Conservation (phyloP, 768 basidiomycete species). For the Suillus tomentosus region DNA sequence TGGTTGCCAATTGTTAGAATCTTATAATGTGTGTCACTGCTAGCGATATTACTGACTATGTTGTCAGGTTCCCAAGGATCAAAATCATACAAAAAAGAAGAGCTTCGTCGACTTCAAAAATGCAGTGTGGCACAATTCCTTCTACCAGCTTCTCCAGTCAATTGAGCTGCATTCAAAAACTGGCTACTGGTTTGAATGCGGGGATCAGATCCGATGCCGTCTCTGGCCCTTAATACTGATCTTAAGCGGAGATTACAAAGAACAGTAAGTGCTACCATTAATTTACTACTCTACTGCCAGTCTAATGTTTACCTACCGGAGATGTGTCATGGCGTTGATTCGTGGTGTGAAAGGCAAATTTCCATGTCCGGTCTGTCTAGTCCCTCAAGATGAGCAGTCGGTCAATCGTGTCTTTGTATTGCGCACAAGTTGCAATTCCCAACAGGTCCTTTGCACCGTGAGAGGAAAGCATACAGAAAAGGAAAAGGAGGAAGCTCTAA, state of each 20-base stretch:
- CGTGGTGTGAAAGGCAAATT: slow-evolving; percentile 26
- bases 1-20: too few species aligned
- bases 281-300: neutral
- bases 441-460: slow-evolving; percentile 13
- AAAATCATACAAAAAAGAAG: slow-evolving; percentile 9
- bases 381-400: slow-evolving; percentile 28
- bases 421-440: slow-evolving; percentile 21
- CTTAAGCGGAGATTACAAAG: slow-evolving; percentile 45
- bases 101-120: slow-evolving; percentile 14
- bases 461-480: slow-evolving; percentile 15
- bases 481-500: slow-evolving; percentile 20
- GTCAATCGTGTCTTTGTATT: slow-evolving; percentile 20
- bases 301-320: slow-evolving; percentile 13
- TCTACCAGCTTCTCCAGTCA: slow-evolving; percentile 12
- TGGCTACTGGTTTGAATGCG: slow-evolving; percentile 23
- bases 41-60: neutral
- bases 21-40: too few species aligned
- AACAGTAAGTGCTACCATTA: slow-evolving; percentile 36
- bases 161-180: slow-evolving; percentile 6
- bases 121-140: slow-evolving; percentile 15
- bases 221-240: slow-evolving; percentile 36
- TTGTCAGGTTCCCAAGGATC: slow-evolving; percentile 9
- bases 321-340: slow-evolving; percentile 38
- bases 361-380: slow-evolving; percentile 41
- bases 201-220: slow-evolving; percentile 27